Evolutionary conservation across 2,329 filamentous ascomycete species (phyloP).

Genomic region (Pseudogymnoascus sp.): DNA sequence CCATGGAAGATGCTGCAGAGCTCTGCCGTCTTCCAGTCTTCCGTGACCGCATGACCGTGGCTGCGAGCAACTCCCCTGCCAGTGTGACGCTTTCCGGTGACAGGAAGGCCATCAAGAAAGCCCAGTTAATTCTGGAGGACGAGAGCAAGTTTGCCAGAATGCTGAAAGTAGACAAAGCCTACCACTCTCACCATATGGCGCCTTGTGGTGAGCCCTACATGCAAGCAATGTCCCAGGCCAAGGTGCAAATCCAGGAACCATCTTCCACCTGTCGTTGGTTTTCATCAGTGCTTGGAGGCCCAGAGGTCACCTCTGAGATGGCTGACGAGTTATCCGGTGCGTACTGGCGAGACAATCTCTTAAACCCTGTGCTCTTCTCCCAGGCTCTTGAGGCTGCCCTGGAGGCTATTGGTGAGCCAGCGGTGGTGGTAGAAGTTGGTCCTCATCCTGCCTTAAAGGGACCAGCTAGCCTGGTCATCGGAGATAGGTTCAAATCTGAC

Average conservation of each 20-base stretch:
- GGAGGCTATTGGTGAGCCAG: constrained; percentile 14
- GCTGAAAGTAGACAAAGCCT: constrained; percentile 22
- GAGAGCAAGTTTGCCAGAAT: constrained; percentile 17
- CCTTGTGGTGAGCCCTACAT: constrained; percentile 18
- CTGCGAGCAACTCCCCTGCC: constrained; percentile 26
- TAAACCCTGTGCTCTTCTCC: constrained; percentile 35
- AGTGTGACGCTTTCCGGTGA: constrained; percentile 24
- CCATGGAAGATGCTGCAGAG: constrained; percentile 18
- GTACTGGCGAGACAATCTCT: constrained; percentile 41
- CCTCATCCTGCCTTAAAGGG: constrained; percentile 32
- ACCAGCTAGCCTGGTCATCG: constrained; percentile 26
- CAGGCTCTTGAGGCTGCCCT: constrained; percentile 28
- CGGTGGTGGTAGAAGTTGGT: constrained; percentile 20
- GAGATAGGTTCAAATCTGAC: constrained; percentile 6
- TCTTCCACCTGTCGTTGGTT: constrained; percentile 1
- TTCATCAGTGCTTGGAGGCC: constrained; percentile 14
- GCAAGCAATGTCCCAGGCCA: constrained; percentile 12
- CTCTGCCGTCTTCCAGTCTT: background rate
- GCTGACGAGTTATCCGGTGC: constrained; percentile 22
- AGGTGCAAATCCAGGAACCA: constrained; percentile 7
- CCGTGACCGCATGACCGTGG: constrained; percentile 23
- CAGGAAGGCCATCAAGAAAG: constrained; percentile 12
- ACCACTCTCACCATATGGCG: constrained; percentile 31
- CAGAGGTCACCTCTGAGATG: background rate
- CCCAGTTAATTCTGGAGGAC: constrained; percentile 11